phyloP scores from a whole-genome alignment of 108 stramenopile species.

The Discostella stelligeroides region DNA sequence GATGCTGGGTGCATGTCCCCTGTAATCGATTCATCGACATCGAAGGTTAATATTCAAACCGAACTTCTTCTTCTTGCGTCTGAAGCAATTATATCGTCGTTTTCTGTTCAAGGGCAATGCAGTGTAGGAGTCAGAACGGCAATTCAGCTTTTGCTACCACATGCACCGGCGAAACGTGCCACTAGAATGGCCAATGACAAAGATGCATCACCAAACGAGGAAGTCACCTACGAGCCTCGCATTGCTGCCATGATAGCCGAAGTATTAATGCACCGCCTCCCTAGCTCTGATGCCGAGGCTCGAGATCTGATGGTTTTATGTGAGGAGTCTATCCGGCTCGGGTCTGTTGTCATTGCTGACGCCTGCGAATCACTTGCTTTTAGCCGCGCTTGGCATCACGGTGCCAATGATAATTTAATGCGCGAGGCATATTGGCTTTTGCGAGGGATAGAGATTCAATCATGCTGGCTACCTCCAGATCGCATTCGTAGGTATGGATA shows the following conservation, averaged over 20 bases:
- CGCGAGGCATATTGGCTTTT: conserved; percentile 66
- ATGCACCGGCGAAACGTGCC: conserved; percentile 51
- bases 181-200: not conserved
- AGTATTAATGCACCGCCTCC: conserved; percentile 59
- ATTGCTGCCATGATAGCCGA: conserved; percentile 63
- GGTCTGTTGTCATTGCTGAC: conserved; percentile 67
- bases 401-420: conserved; percentile 19
- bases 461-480: conserved; percentile 41
- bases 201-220: not conserved
- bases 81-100: conserved; percentile 76
- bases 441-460: conserved; percentile 64
- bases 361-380: conserved; percentile 67
- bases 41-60: conserved; percentile 42
- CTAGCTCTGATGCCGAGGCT: conserved; percentile 71
- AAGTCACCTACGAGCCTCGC: conserved; percentile 44
- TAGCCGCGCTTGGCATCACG: conserved; percentile 56
- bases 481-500: conserved; percentile 33
- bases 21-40: conserved; percentile 8
- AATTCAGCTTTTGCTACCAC: conserved; percentile 64
- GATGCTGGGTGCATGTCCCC: conserved; percentile 57
- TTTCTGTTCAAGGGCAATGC: conserved; percentile 52
- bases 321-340: conserved; percentile 48
- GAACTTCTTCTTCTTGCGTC: conserved; percentile 69
- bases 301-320: conserved; percentile 55
- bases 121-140: conserved; percentile 69